Evolutionary conservation across 208 protist species (phyloP).

Genomic region (Angomonas deanei): DNA sequence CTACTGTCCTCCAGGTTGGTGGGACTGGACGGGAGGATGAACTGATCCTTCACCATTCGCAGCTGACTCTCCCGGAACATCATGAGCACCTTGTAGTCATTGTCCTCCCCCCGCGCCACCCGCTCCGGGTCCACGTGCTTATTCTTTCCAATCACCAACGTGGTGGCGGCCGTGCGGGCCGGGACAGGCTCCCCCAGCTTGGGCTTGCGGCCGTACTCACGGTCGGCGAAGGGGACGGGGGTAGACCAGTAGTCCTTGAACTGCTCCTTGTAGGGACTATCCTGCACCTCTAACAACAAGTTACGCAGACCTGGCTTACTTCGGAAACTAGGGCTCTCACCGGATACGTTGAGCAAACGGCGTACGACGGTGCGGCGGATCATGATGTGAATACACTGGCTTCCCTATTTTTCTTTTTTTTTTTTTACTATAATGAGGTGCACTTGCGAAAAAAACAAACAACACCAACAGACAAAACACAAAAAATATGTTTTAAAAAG

Average conservation of each 20-base stretch:
- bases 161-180: constrained; percentile 59
- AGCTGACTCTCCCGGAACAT: constrained; percentile 72
- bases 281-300: constrained; percentile 66
- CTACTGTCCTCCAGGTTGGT: constrained; percentile 57
- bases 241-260: constrained; percentile 89
- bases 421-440: neutral
- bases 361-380: constrained; percentile 31
- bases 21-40: constrained; percentile 66
- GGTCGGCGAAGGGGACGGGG: constrained; percentile 74
- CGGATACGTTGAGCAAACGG: constrained; percentile 62
- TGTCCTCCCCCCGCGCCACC: constrained; percentile 71
- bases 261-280: constrained; percentile 87
- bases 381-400: neutral
- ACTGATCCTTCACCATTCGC: constrained; percentile 77
- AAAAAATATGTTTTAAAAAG: too few relatives aligned
- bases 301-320: constrained; percentile 71
- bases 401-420: neutral
- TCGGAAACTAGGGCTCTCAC: constrained; percentile 78
- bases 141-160: constrained; percentile 70
- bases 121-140: constrained; percentile 42
- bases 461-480: neutral
- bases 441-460: neutral
- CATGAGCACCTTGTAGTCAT: constrained; percentile 89
- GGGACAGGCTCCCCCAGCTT: constrained; percentile 77
- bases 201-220: constrained; percentile 82